Evolutionary conservation across 305 asterid species (phyloP).

Genomic region (Andrographis paniculata): DNA sequence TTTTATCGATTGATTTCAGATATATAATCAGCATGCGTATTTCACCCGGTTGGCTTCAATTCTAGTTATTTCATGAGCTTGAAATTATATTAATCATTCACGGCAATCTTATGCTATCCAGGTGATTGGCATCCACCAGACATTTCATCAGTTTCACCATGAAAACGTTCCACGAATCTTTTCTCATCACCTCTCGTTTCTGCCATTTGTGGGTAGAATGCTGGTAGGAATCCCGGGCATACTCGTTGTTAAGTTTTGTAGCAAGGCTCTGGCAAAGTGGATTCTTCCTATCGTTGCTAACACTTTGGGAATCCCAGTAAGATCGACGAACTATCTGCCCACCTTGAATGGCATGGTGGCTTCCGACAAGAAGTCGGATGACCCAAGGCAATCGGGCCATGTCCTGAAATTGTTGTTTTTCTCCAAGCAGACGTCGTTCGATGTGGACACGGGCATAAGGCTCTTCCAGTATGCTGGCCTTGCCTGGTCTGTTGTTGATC

Average conservation of each 20-base stretch:
- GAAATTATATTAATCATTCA: conserved; percentile 7
- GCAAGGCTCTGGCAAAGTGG: conserved; percentile 90
- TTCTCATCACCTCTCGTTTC: conserved; percentile 49
- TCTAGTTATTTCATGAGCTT: too few relatives aligned
- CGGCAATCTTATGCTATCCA: conserved; percentile 28
- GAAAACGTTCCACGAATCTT: conserved; percentile 64
- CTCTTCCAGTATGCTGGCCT: conserved; percentile 89
- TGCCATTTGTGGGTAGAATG: conserved; percentile 57
- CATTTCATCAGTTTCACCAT: conserved; percentile 83
- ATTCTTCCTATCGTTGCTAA: conserved; percentile 78
- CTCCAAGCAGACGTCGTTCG: conserved; percentile 57
- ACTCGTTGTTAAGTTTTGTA: conserved; percentile 73
- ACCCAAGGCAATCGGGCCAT: conserved; percentile 54
- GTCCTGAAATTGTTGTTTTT: conserved; percentile 51
- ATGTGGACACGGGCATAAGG: conserved; percentile 91
- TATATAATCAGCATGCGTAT: too few relatives aligned
- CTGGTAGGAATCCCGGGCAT: conserved; percentile 76
- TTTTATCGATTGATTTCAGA: neutral
- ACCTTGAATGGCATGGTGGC: conserved; percentile 34
- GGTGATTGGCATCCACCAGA: conserved; percentile 89
- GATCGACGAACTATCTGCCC: conserved; percentile 71
- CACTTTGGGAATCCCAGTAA: conserved; percentile 71
- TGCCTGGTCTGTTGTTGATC: conserved; percentile 95
- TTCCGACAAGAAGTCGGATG: conserved; percentile 39
- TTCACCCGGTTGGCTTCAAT: too few relatives aligned